Conservation (phyloP, 495 filamentous ascomycete species). For the Penicilliopsis zonata region DNA sequence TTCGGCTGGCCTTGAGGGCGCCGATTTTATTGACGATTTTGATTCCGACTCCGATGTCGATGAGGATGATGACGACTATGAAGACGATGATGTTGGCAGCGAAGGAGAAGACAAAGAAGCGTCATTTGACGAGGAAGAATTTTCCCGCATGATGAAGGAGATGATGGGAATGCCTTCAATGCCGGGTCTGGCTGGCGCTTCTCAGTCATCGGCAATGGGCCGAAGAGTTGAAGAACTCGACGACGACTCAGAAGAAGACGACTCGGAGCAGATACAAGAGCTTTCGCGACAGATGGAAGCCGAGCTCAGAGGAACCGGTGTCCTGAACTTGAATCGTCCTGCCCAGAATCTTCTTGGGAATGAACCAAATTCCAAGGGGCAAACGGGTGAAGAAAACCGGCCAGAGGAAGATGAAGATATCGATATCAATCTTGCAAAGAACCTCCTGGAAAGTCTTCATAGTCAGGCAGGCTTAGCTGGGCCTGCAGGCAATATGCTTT, state of each 20-base stretch:
- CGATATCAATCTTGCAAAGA: constrained; percentile 81
- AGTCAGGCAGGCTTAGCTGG: constrained; percentile 74
- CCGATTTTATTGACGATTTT: constrained; percentile 60
- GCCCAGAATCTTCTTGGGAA: constrained; percentile 7
- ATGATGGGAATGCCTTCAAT: constrained; percentile 74
- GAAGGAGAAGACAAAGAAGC: constrained; percentile 64
- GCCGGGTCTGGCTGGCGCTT: constrained; percentile 13
- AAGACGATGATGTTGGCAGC: constrained; percentile 39
- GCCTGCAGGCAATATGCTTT: constrained; percentile 74
- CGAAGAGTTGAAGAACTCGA: constrained; percentile 36
- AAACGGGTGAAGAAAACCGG: background rate
- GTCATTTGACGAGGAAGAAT: constrained; percentile 75
- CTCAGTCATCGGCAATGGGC: constrained; percentile 11
- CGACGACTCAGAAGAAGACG: constrained; percentile 38
- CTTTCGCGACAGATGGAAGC: constrained; percentile 68
- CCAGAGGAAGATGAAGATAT: constrained; percentile 46
- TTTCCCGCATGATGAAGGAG: constrained; percentile 78
- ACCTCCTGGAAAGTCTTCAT: constrained; percentile 85
- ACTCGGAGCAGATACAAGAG: constrained; percentile 57
- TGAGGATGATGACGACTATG: constrained; percentile 51
- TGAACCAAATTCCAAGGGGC: constrained; percentile 20
- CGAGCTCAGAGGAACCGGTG: constrained; percentile 68
- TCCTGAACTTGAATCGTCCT: constrained; percentile 48
- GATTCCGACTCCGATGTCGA: constrained; percentile 38
- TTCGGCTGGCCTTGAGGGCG: constrained; percentile 64